phyloP scores from a whole-genome alignment of 192 early-diverging fungal species.

The Chytriomyces hyalinus region DNA sequence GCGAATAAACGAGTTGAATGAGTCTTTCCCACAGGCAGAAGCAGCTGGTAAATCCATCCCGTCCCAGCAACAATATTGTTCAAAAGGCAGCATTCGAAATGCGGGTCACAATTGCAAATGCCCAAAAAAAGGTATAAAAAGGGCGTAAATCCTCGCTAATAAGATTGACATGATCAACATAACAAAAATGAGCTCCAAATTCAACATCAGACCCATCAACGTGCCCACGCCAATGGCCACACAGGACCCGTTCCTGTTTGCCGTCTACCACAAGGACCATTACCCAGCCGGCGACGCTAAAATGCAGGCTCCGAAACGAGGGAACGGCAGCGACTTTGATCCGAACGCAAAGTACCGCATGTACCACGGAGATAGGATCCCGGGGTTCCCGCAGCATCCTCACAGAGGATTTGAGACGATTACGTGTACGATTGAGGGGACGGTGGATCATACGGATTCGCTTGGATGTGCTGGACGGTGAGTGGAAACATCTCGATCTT shows the following conservation, averaged over 20 bases:
- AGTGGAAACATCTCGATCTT: too few relatives aligned
- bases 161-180: too few relatives aligned
- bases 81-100: too few relatives aligned
- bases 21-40: too few relatives aligned
- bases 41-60: too few relatives aligned
- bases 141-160: too few relatives aligned
- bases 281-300: slow-evolving; percentile 36
- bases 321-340: slow-evolving; percentile 4
- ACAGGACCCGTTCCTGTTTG: slow-evolving; percentile 36
- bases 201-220: not conserved
- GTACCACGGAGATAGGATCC: slow-evolving; percentile 37
- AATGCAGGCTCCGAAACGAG: slow-evolving; percentile 21
- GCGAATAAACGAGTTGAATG: too few relatives aligned
- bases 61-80: too few relatives aligned
- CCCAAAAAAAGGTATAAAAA: too few relatives aligned
- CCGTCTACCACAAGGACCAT: slow-evolving; percentile 38
- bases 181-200: not conserved
- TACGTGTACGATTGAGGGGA: slow-evolving; percentile 53
- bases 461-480: slow-evolving; percentile 42
- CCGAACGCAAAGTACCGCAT: slow-evolving; percentile 17
- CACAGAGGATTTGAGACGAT: slow-evolving; percentile 63
- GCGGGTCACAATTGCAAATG: too few relatives aligned
- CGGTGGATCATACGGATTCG: slow-evolving; percentile 53
- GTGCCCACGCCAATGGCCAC: not conserved
- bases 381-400: slow-evolving; percentile 48